These are phyloP conservation scores for Lipomyces starkeyi DNA, from an alignment of 805 yeast genomes.

Conservation along the genomic window DNA sequence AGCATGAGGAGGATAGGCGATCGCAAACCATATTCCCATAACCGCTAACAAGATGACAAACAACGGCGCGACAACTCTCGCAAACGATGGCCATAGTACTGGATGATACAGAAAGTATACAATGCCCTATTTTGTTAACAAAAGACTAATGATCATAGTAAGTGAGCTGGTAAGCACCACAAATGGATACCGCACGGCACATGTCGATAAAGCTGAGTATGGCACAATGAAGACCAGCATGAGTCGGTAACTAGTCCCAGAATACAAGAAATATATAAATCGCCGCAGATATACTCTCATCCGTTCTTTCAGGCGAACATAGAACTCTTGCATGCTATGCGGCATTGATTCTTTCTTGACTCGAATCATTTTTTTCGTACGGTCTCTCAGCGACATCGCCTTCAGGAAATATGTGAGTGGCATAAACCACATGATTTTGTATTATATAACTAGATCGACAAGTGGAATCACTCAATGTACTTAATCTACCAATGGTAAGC, in stretches of 20 bases:
- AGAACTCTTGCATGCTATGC: conserved; percentile 2
- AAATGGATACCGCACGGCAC: conserved; percentile 27
- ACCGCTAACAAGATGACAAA: conserved; percentile 14
- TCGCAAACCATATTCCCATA: conserved; percentile 19
- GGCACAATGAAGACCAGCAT: conserved; percentile 25
- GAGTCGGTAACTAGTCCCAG: conserved; percentile 33
- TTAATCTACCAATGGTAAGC: background rate
- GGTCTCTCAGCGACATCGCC: background rate
- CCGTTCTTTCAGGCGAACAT: background rate
- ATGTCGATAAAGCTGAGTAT: conserved; percentile 29
- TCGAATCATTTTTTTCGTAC: background rate
- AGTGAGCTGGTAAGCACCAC: conserved; percentile 18
- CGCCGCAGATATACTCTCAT: background rate
- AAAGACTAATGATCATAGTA: background rate
- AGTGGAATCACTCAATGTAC: background rate
- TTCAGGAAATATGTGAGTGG: conserved; percentile 11
- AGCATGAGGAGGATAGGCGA: conserved; percentile 31
- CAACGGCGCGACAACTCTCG: conserved; percentile 24
- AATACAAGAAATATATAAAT: conserved; percentile 15
- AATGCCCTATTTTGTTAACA: conserved; percentile 22
- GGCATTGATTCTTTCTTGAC: background rate
- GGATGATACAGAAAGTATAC: conserved; percentile 32
- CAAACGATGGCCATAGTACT: conserved; percentile 33
- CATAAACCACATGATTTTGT: conserved; percentile 9
- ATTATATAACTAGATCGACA: background rate